Evolutionary conservation across 257 asterid species (phyloP).

Genomic region (Dorcoceras hygrometricum): DNA sequence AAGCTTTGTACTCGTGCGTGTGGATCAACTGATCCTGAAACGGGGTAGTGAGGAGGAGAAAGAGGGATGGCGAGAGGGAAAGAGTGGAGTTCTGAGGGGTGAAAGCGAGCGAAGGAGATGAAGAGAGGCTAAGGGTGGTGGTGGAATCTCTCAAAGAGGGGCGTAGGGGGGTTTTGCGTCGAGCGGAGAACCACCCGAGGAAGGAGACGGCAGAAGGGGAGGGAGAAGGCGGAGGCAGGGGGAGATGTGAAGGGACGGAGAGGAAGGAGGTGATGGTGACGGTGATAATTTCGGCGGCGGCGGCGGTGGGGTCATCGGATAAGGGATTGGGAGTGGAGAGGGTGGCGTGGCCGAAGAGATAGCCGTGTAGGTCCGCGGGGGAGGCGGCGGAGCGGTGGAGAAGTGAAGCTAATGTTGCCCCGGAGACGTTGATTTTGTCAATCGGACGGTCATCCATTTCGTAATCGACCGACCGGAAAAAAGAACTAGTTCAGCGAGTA

Average conservation of each 20-base stretch:
- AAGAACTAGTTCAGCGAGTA: background rate
- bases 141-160: slow-evolving; percentile 57
- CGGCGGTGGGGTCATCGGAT: background rate
- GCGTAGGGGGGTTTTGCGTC: slow-evolving; percentile 62
- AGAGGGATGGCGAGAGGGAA: slow-evolving; percentile 58
- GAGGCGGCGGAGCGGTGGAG: slow-evolving; percentile 76
- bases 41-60: slow-evolving; percentile 80
- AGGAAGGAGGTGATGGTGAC: slow-evolving; percentile 19
- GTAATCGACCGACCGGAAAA: background rate
- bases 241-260: slow-evolving; percentile 21
- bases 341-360: slow-evolving; percentile 52
- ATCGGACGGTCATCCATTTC: slow-evolving; percentile 56
- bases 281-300: background rate
- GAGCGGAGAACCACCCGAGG: slow-evolving; percentile 51
- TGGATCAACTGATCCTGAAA: slow-evolving; percentile 70
- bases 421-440: slow-evolving; percentile 64
- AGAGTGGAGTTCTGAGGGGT: slow-evolving; percentile 47
- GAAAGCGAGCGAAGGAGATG: slow-evolving; percentile 39
- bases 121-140: slow-evolving; percentile 39
- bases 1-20: slow-evolving; percentile 81
- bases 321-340: background rate
- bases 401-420: slow-evolving; percentile 70
- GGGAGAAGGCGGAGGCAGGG: slow-evolving; percentile 28
- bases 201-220: slow-evolving; percentile 25
- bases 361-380: slow-evolving; percentile 71